Evolutionary conservation across 2,329 filamentous ascomycete species (phyloP).

Genomic region (Claviceps sp.): DNA sequence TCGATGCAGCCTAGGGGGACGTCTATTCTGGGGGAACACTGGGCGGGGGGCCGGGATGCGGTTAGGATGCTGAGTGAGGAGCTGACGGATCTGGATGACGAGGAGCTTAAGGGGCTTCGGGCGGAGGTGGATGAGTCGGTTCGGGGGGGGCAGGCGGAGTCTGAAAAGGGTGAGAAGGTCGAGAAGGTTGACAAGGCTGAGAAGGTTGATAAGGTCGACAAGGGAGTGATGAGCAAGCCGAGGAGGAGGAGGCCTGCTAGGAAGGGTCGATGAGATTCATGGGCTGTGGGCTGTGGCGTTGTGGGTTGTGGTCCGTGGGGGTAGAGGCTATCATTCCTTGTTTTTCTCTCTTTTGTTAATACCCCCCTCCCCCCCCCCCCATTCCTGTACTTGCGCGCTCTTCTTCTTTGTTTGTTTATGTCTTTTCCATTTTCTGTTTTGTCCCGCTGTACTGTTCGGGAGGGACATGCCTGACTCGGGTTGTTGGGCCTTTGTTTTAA

Average conservation of each 20-base stretch:
- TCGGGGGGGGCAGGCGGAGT: too few species aligned
- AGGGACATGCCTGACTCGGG: too few species aligned
- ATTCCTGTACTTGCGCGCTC: too few species aligned
- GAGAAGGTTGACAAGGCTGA: too few species aligned
- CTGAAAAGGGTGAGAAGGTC: too few species aligned
- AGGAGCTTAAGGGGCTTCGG: conserved; percentile 62
- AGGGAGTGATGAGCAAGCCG: conserved; percentile 12
- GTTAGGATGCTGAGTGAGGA: conserved; percentile 63
- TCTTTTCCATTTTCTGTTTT: not conserved
- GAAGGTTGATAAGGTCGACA: too few species aligned
- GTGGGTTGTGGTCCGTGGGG: too few species aligned
- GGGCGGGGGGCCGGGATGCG: conserved; percentile 52
- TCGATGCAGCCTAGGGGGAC: conserved; percentile 70
- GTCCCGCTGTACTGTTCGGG: too few species aligned
- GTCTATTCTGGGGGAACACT: conserved; percentile 59
- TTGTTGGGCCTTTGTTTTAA: not conserved
- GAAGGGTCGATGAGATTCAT: conserved; percentile 14
- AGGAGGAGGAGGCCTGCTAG: conserved; percentile 24
- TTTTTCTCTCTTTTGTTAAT: too few species aligned
- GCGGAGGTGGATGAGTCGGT: conserved; percentile 36
- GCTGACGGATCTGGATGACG: conserved; percentile 83
- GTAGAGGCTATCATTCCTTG: too few species aligned
- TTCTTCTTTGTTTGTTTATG: not conserved
- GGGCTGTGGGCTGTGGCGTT: too few species aligned
- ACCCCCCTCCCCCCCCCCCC: too few species aligned